phyloP scores from a whole-genome alignment of 805 yeast genomes.

The Osmozyma mogii region DNA sequence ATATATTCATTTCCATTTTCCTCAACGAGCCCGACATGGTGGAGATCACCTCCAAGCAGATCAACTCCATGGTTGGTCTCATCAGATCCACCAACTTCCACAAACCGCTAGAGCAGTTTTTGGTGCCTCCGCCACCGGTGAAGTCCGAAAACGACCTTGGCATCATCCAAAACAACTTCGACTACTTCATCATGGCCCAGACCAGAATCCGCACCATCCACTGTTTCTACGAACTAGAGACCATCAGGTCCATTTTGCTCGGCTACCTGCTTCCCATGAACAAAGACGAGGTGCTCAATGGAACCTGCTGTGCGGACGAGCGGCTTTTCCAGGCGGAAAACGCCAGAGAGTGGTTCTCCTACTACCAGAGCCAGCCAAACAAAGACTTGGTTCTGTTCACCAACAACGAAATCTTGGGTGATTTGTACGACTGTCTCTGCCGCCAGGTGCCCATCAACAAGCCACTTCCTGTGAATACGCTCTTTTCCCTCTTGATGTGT shows the following conservation, averaged over 20 bases:
- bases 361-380: constrained; percentile 9
- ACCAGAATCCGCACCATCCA: constrained; percentile 49
- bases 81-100: constrained; percentile 46
- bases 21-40: constrained; percentile 46
- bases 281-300: constrained; percentile 45
- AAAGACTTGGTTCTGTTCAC: constrained; percentile 42
- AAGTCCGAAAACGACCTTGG: constrained; percentile 16
- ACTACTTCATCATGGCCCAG: constrained; percentile 47
- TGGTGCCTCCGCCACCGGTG: constrained; percentile 14
- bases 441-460: constrained; percentile 28
- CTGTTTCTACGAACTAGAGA: constrained; percentile 42
- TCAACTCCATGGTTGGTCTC: constrained; percentile 46
- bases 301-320: constrained; percentile 56
- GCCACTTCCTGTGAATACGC: constrained; percentile 39
- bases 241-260: constrained; percentile 37
- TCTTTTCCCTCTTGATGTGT: constrained; percentile 51
- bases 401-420: constrained; percentile 43
- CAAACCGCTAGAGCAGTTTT: constrained; percentile 35
- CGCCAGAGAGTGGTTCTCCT: constrained; percentile 43
- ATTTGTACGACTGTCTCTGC: constrained; percentile 39
- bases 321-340: constrained; percentile 50
- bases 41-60: constrained; percentile 43
- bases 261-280: constrained; percentile 34
- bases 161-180: constrained; percentile 34
- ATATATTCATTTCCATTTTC: constrained; percentile 49